Base-by-base conservation (phyloP, 208 protist genomes). In the Acanthamoeba castellanii region DNA sequence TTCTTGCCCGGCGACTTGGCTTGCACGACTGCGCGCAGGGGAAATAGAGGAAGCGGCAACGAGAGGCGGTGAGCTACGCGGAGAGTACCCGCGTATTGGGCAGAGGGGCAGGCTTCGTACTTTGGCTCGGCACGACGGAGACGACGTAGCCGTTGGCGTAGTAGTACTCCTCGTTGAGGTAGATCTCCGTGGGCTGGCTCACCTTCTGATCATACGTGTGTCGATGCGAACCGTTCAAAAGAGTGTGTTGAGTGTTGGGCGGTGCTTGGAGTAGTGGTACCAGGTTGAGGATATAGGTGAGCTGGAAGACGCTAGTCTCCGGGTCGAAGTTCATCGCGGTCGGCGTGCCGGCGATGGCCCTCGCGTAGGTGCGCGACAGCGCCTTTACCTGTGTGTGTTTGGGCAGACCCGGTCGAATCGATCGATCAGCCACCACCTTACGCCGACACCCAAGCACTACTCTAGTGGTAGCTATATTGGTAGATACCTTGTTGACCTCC, bases 61-160 rank as follows among this genome's bases (percentile, higher is more conserved):
- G 20, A 50, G 27, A 27, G 1, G 42, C 0, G 37, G 82, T 59
- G 22, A n/a, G 22, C 42, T 88, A 6, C 32, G 16, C 34, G 27
- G 2, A 50, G 47, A 22, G 0, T 30, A 20, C 20, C 30, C 57
- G 47, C 55, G 57, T 0, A 47, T 45, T 20, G 68, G 37, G 68
- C 1, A 14, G 27, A n/a, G 37, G 37, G 37, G 37, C 37, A 14
- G 45, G 45, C 45, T 3, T 6, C 22, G 42, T 52, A 82, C 87
- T 72, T 25, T 74, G 27, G 87, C 37, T 92, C 25, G 16, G 37
- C 27, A 50, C 89, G 14, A 96, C 78, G 2, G 45, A 66, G 4
- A 95, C 52, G n/a, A 14, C 66, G 82, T 92, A 97, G 22, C 96
- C 96, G 34, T 95, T 92, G 70, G 96, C 84, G 90, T 97, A 97